A percentile compares a stretch with the other conserved stretches of the same genome.
These are phyloP conservation scores for Canna indica DNA, from an alignment of 176 grass and related monocot species.

Conservation along the genomic window DNA sequence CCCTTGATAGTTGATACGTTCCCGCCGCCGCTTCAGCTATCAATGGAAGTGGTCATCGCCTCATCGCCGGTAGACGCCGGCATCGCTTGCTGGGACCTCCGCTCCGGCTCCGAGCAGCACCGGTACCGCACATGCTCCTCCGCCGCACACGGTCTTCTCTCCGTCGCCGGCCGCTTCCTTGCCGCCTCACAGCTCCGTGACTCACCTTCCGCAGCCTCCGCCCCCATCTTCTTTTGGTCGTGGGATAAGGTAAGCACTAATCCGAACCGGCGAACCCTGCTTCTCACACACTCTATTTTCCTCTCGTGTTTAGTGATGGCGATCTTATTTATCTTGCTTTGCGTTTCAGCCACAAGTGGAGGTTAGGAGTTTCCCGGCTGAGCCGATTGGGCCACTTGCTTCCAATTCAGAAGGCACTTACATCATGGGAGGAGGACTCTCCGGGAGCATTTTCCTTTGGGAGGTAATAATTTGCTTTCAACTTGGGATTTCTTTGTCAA, in stretches of 20 bases:
- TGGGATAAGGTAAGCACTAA: conserved; percentile 56
- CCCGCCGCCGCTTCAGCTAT: background rate
- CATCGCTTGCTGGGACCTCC: conserved; percentile 39
- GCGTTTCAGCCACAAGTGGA: conserved; percentile 57
- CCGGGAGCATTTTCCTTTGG: conserved; percentile 70
- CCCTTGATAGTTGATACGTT: no score
- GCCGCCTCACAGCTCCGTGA: conserved; percentile 44
- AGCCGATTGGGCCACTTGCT: conserved; percentile 61
- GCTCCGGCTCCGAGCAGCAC: conserved; percentile 42
- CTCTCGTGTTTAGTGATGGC: background rate
- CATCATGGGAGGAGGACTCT: conserved; percentile 58
- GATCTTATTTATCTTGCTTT: background rate
- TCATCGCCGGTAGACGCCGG: conserved; percentile 46
- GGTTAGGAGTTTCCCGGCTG: conserved; percentile 72
- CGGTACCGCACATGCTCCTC: conserved; percentile 47
- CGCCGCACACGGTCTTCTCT: conserved; percentile 30
- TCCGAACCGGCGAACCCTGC: background rate
- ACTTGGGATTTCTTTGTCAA: background rate
- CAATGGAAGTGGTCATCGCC: conserved; percentile 22
- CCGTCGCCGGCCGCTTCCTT: conserved; percentile 51
- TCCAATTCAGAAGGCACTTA: conserved; percentile 69
- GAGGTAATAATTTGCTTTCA: conserved; percentile 38
- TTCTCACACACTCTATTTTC: background rate
- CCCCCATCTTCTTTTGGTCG: conserved; percentile 58
- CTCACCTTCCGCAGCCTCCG: conserved; percentile 23